These are phyloP conservation scores for Coemansia sp. DNA, from an alignment of 192 early-diverging fungal species.

Conservation along the genomic window DNA sequence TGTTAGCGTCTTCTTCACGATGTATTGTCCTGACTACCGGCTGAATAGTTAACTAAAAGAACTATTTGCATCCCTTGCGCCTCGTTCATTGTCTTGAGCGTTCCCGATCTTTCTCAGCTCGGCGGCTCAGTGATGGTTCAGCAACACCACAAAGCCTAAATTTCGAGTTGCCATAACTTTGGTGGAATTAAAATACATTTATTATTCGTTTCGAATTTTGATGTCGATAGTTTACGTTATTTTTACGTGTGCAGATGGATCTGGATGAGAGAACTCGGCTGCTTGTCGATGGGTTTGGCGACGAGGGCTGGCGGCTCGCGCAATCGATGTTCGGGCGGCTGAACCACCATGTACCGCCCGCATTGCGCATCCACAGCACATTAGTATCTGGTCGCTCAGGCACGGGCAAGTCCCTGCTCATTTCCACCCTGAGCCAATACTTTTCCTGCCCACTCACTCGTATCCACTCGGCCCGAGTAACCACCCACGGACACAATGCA, in stretches of 20 bases:
- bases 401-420: constrained; percentile 45
- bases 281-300: constrained; percentile 42
- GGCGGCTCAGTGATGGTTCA: too few species aligned
- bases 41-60: too few species aligned
- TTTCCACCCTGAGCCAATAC: constrained; percentile 19
- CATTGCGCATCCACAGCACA: constrained; percentile 20
- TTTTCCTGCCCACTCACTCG: constrained; percentile 13
- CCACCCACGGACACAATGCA: constrained; percentile 20
- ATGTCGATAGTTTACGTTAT: neutral
- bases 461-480: constrained; percentile 32
- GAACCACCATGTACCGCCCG: neutral
- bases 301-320: constrained; percentile 28
- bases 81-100: too few species aligned
- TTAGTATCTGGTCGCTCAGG: constrained; percentile 51
- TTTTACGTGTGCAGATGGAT: neutral
- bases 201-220: neutral
- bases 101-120: too few species aligned
- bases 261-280: neutral
- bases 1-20: too few species aligned
- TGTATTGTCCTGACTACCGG: too few species aligned
- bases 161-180: too few species aligned
- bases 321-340: constrained; percentile 36
- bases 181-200: neutral
- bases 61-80: too few species aligned
- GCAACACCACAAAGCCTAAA: too few species aligned